Evolutionary conservation across 108 stramenopile genomes (phyloP).

Genomic region (Cyclotella kingstonii): DNA sequence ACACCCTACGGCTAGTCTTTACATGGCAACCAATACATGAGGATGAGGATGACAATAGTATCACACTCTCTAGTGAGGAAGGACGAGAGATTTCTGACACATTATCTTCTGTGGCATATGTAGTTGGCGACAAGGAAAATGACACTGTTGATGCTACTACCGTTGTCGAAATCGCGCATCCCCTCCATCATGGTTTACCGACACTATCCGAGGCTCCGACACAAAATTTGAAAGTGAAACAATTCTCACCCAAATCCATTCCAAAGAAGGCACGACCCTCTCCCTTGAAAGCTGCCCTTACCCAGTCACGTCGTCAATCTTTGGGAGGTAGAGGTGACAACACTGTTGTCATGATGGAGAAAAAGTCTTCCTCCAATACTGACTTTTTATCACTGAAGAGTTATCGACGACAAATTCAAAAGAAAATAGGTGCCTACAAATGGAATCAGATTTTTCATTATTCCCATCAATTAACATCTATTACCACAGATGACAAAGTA

Average conservation of each 20-base stretch:
- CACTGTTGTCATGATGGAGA: background rate
- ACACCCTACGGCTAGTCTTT: too few species aligned
- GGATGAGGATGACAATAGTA: too few species aligned
- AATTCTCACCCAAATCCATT: slow-evolving; percentile 3
- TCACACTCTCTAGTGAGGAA: too few species aligned
- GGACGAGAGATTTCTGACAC: too few species aligned
- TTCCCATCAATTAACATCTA: slow-evolving; percentile 3
- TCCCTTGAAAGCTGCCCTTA: background rate
- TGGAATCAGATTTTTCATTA: slow-evolving; percentile 11
- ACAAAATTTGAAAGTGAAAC: background rate
- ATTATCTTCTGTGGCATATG: too few species aligned
- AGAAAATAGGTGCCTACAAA: slow-evolving; percentile 7
- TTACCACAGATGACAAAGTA: slow-evolving; percentile 2
- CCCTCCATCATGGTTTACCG: background rate
- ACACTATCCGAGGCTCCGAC: too few species aligned
- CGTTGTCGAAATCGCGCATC: background rate
- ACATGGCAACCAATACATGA: too few species aligned
- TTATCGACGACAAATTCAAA: slow-evolving; percentile 8
- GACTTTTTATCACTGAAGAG: slow-evolving; percentile 6
- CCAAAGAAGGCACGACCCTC: slow-evolving; percentile 20
- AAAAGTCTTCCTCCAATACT: background rate
- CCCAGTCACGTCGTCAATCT: background rate
- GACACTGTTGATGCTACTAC: too few species aligned
- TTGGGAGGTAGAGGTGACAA: background rate
- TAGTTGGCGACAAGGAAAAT: too few species aligned